Evolutionary conservation across 108 stramenopile genomes (phyloP).

Genomic region (Skeletonema grethae): DNA sequence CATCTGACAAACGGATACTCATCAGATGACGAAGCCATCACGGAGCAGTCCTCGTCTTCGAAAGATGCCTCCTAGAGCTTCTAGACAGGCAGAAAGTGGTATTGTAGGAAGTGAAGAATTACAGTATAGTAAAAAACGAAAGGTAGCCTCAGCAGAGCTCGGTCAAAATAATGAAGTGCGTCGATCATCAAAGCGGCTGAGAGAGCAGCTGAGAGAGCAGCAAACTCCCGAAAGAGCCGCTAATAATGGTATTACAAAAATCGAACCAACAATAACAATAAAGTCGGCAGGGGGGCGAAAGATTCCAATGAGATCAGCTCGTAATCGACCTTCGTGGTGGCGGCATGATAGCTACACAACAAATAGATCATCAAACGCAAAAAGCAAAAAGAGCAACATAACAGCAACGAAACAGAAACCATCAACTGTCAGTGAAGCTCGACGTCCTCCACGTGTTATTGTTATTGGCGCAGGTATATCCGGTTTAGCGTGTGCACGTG

Average conservation of each 20-base stretch:
- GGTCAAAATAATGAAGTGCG: neutral
- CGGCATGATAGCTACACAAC: neutral
- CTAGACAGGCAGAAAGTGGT: neutral
- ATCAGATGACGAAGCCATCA: neutral
- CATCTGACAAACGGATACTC: no score
- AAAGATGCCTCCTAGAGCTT: neutral
- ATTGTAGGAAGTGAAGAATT: neutral
- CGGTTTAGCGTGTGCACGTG: constrained; percentile 78
- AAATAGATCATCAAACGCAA: neutral
- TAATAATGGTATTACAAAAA: neutral
- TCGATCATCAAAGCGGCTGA: neutral
- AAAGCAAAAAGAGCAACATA: neutral
- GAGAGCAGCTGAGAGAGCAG: neutral
- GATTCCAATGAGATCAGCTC: neutral
- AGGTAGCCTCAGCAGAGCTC: neutral
- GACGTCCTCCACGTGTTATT: constrained; percentile 62
- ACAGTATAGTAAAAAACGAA: neutral
- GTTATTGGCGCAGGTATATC: constrained; percentile 77
- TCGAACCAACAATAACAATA: neutral
- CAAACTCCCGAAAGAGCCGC: neutral
- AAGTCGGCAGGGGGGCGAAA: neutral
- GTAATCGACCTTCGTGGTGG: neutral
- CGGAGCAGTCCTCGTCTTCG: constrained; percentile 1
- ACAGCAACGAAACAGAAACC: neutral
- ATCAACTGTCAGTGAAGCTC: constrained; percentile 5